phyloP scores from a whole-genome alignment of 2,329 filamentous ascomycete species.

The Penicillium brevicompactum region DNA sequence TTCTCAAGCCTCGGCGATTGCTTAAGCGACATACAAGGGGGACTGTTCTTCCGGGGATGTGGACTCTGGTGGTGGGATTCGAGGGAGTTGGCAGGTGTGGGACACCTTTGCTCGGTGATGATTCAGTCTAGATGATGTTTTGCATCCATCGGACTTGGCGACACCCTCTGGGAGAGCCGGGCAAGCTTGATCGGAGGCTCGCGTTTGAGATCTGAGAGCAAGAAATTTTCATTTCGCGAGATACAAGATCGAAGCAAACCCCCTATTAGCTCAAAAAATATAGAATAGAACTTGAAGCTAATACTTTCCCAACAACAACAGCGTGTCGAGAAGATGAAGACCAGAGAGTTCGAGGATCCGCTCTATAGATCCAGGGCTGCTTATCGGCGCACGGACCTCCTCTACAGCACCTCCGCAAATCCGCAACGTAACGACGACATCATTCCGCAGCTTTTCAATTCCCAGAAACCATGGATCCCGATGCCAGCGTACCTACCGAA shows the following conservation, averaged over 20 bases:
- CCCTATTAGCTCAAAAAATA: too few relatives aligned
- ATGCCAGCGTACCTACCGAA: slow-evolving; percentile 26
- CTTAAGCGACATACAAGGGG: slow-evolving; percentile 3
- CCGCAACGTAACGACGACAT: slow-evolving; percentile 5
- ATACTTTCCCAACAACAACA: background rate
- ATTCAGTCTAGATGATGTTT: slow-evolving; percentile 7
- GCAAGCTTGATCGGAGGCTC: slow-evolving; percentile 9
- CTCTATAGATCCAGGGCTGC: background rate
- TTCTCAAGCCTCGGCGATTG: slow-evolving; percentile 9
- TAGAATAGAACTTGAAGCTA: too few relatives aligned
- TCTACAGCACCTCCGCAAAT: background rate
- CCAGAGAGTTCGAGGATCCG: background rate
- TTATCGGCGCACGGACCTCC: slow-evolving; percentile 8
- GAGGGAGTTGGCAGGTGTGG: slow-evolving; percentile 1
- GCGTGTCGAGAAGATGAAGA: background rate
- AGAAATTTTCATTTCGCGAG: background rate
- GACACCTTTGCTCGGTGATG: slow-evolving; percentile 1
- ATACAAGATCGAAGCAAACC: too few relatives aligned
- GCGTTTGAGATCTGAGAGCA: slow-evolving; percentile 5
- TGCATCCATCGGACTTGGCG: slow-evolving; percentile 7
- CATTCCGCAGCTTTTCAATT: background rate
- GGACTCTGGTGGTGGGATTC: slow-evolving; percentile 7
- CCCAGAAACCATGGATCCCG: slow-evolving; percentile 33
- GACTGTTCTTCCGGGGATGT: slow-evolving; percentile 2
- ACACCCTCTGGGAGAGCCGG: slow-evolving; percentile 8